Evolutionary conservation across 2,329 filamentous ascomycete species (phyloP), one percentile per base, ranked within the genome.

Genomic region (Hypoxylon sp.): DNA sequence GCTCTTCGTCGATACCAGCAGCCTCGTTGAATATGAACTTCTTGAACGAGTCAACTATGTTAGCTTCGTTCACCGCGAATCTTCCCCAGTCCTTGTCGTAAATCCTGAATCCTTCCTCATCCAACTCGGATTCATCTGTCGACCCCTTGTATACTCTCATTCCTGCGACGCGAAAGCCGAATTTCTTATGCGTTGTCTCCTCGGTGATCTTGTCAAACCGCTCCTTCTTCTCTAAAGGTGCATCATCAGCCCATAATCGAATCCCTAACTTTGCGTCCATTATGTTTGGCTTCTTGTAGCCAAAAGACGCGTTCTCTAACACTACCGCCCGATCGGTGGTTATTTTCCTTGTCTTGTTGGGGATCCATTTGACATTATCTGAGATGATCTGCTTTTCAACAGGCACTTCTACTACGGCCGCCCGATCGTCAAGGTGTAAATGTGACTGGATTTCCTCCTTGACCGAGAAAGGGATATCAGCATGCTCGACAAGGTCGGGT

Each of bases 211-310:
- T 83, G 71, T 89, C 84, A 74, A 91, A 90, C 30, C 88, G 84
- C 36, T 80, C 76, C 73, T 86, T 86, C 81, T 91, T 91, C 74
- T 88, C 83, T 25, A 78, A 72, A 0, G 86, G 84, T 23, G 89
- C 89, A 68, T 90, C 84, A 65, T 97, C 93, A 13, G 93, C 95
- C 91, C 94, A 98, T 5, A 99, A 82, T 32, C 93, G 87, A 53
- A 90, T 86, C 46, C 96, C 96, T 19, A 99, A 88, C 82, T 99
- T 99, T 71, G 97, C 88, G 77, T 99, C 96, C 63, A 99, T 83
- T 6, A 99, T 93, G 74, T 97, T 98, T 5, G 96, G 93, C 64
- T 88, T 87, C 74, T 87, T 88, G 83, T 94, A 98, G 0, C 93
- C 93, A 70, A 88, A 86, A 0, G 93, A 90, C 5, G 93, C 87